Percentiles rank a stretch among this genome's conserved stretches.
Conservation (phyloP, 257 asterid genomes). For the Solanum pennellii region DNA sequence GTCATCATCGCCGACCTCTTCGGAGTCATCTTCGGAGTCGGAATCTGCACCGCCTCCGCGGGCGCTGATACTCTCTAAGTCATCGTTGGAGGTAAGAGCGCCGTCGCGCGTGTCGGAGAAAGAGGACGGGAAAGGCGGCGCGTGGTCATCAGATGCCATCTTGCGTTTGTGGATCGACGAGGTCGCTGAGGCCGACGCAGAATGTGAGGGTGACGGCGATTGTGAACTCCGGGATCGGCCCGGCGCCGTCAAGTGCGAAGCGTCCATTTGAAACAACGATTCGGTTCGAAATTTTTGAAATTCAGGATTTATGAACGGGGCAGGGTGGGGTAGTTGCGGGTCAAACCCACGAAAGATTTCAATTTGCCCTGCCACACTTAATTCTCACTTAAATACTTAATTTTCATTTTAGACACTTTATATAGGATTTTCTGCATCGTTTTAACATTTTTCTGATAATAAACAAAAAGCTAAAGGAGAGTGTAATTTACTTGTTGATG, state of each 20-base stretch:
- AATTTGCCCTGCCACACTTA: neutral
- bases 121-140: constrained; percentile 75
- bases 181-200: constrained; percentile 97
- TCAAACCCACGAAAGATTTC: neutral
- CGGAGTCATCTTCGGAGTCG: constrained; percentile 90
- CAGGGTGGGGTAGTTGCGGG: neutral
- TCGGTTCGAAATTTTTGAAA: neutral
- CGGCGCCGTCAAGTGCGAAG: constrained; percentile 51
- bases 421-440: too few relatives aligned
- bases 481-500: too few relatives aligned
- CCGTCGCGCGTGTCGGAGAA: constrained; percentile 92
- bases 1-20: constrained; percentile 70
- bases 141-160: constrained; percentile 67
- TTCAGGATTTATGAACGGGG: neutral
- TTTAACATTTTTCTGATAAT: too few relatives aligned
- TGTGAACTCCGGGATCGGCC: constrained; percentile 94
- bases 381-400: too few relatives aligned
- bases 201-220: constrained; percentile 93
- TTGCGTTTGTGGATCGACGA: constrained; percentile 88
- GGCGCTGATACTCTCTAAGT: constrained; percentile 93
- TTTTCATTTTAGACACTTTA: too few relatives aligned
- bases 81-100: constrained; percentile 85
- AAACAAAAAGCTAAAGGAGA: too few relatives aligned
- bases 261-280: neutral
- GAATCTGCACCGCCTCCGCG: constrained; percentile 94